Conservation (phyloP, 345 rosid genomes). For the Eucalyptus coolabah region DNA sequence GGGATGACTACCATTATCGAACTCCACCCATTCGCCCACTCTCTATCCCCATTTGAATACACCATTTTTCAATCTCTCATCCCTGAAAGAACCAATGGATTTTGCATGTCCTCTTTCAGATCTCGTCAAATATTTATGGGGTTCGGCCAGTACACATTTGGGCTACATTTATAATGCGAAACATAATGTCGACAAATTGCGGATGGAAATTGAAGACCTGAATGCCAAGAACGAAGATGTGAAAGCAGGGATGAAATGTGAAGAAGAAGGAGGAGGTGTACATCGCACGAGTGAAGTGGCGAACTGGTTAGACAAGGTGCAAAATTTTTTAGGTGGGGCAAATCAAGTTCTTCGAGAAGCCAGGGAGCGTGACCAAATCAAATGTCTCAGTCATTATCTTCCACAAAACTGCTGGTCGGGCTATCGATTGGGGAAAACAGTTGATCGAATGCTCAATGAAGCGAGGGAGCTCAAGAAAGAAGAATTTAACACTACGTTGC, state of each 20-base stretch:
- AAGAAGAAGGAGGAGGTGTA: not conserved
- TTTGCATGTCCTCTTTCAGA: not conserved
- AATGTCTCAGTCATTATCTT: not conserved
- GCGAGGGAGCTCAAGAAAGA: not conserved
- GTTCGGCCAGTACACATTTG: not conserved
- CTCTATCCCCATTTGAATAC: rapidly evolving
- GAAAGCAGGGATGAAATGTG: rapidly evolving
- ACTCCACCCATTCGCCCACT: not conserved
- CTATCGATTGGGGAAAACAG: not conserved
- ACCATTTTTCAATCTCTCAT: not conserved
- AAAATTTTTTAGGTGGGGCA: rapidly evolving
- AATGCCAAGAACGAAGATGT: not conserved
- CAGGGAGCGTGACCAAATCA: rapidly evolving
- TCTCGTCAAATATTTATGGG: not conserved
- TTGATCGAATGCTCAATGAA: rapidly evolving
- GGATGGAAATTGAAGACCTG: rapidly evolving
- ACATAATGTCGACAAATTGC: rapidly evolving
- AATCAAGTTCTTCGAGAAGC: not conserved
- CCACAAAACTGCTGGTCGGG: not conserved
- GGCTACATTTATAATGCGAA: not conserved
- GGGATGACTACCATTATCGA: no score
- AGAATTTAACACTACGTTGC: not conserved
- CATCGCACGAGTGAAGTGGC: rapidly evolving
- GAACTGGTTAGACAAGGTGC: not conserved
- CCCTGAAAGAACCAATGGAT: not conserved